These are phyloP conservation scores for Plasmodium gonderi DNA, from an alignment of 169 alveolate species.

Conservation along the genomic window DNA sequence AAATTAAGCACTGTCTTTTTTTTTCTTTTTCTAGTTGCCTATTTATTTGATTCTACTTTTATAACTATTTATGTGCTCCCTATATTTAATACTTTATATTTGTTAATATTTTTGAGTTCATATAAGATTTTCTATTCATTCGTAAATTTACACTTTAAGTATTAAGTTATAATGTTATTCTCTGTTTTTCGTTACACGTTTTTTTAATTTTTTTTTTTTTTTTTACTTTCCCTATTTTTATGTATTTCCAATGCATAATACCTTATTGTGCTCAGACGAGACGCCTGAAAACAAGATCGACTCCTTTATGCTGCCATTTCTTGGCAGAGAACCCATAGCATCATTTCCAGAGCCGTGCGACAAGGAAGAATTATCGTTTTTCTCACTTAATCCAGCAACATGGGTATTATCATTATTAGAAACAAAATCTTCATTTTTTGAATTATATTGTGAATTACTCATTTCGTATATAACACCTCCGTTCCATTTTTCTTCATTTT, in stretches of 20 bases:
- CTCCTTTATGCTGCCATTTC: not conserved
- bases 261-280: not conserved
- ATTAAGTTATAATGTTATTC: not conserved
- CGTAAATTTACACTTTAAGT: not conserved
- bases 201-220: not conserved
- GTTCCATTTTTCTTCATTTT: not conserved
- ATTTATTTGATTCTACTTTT: not conserved
- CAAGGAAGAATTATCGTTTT: not conserved
- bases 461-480: not conserved
- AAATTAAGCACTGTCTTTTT: not conserved
- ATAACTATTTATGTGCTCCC: not conserved
- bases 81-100: not conserved
- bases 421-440: not conserved
- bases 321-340: not conserved
- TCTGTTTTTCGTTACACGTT: not conserved
- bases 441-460: not conserved
- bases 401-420: conserved; percentile 14
- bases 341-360: not conserved
- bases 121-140: not conserved
- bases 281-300: not conserved
- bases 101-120: not conserved
- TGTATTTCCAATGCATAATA: too few species aligned
- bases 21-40: not conserved
- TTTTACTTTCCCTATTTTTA: not conserved
- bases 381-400: not conserved